Conservation (phyloP, 1,284 basidiomycete species). For the Schizophyllum amplum region DNA sequence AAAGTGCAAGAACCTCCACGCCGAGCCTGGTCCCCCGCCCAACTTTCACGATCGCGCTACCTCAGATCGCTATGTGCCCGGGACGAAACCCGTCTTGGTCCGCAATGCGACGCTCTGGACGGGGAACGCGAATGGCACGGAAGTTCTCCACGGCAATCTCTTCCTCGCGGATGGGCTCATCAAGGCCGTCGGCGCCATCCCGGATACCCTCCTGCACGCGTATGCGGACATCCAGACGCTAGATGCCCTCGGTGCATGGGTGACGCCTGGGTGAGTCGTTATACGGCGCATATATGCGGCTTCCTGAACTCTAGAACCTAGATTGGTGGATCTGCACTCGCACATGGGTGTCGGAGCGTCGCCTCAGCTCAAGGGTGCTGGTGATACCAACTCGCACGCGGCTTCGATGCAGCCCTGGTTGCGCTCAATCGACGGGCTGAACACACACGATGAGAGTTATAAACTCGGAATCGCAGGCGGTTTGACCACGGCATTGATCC, state of each 20-base stretch:
- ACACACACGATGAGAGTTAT: constrained; percentile 29
- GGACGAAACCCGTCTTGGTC: constrained; percentile 52
- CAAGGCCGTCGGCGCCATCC: constrained; percentile 33
- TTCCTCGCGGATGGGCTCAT: constrained; percentile 48
- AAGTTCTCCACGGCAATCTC: constrained; percentile 54
- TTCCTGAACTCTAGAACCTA: background rate
- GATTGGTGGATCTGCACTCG: constrained; percentile 58
- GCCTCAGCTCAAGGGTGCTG: constrained; percentile 34
- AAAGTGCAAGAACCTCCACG: constrained; percentile 38
- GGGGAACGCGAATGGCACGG: constrained; percentile 49
- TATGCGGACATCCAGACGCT: constrained; percentile 23
- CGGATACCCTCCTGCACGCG: constrained; percentile 15
- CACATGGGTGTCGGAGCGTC: constrained; percentile 52
- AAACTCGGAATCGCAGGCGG: constrained; percentile 25
- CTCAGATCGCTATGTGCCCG: constrained; percentile 63
- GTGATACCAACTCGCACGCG: constrained; percentile 29
- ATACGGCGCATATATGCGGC: background rate
- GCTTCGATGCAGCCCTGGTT: constrained; percentile 38
- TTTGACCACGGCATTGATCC: constrained; percentile 26
- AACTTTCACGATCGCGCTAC: constrained; percentile 44
- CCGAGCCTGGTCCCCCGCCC: constrained; percentile 42
- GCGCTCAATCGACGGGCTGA: constrained; percentile 26
- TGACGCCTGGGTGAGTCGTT: constrained; percentile 31
- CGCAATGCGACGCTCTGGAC: constrained; percentile 81
- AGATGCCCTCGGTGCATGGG: constrained; percentile 39